phyloP scores from a whole-genome alignment of 148 eudicot genomes.

The Agrostemma githago region DNA sequence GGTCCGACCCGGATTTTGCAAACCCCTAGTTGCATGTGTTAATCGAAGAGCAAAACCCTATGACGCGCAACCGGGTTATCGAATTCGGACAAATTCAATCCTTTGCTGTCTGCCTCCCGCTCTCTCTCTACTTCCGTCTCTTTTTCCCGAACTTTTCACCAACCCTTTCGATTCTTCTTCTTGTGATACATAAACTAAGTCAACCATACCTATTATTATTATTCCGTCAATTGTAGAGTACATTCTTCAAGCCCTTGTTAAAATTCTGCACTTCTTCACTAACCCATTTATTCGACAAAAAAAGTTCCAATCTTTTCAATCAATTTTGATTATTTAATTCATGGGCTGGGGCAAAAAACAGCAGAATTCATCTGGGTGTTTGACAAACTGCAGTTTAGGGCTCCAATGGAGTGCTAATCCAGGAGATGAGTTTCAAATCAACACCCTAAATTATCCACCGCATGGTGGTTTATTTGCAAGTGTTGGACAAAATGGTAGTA shows the following conservation, averaged over 20 bases:
- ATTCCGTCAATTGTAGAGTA: not conserved
- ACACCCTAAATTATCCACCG: conserved; percentile 17
- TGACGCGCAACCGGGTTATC: no score
- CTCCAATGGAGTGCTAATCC: conserved; percentile 40
- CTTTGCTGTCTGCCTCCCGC: not conserved
- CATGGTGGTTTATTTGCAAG: conserved; percentile 67
- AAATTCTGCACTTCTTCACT: conserved; percentile 2
- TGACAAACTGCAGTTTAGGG: conserved; percentile 41
- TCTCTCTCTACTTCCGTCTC: not conserved
- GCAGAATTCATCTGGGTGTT: conserved; percentile 28
- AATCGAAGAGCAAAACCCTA: no score
- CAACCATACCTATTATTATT: not conserved
- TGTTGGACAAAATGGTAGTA: conserved; percentile 51
- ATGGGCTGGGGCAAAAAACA: conserved; percentile 41
- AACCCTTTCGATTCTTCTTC: not conserved
- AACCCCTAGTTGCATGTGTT: no score
- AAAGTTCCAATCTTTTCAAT: conserved; percentile 7
- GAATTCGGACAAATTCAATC: not conserved
- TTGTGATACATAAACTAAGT: not conserved
- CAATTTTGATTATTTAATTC: conserved; percentile 18
- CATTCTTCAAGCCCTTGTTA: not conserved
- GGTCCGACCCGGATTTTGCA: no score
- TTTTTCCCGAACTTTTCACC: not conserved
- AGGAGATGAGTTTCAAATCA: conserved; percentile 27
- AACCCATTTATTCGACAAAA: not conserved